Evolutionary conservation across 2,329 filamentous ascomycete genomes (phyloP), one percentile per base, ranked within the genome.

Genomic region (Eutypella sp.): DNA sequence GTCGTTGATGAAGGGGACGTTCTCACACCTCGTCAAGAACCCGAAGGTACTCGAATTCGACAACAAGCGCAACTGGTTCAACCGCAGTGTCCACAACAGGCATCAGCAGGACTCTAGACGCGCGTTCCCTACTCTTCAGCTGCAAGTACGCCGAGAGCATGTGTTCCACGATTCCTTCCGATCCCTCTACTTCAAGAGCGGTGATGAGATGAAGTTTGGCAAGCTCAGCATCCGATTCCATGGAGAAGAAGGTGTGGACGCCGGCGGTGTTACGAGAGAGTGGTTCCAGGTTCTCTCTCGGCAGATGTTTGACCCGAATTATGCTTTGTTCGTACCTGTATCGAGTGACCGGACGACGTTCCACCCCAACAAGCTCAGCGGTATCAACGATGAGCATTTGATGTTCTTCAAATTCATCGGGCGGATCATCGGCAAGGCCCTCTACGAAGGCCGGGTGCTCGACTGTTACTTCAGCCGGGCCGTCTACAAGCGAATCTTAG

Each of bases 381-480:
- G 84, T 38, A 85, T 97, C 78, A 99, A 99, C 64, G 85, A 88
- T 27, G 92, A 99, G 68, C 95, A 99, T 73, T 70, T 97, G 48
- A 83, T 89, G 74, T 99, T 96, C 79, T 99, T 99, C 81, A 97
- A 97, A 66, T 99, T 99, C 70, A 96, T 99, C 60, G 93, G 93
- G 36, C 88, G 93, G 41, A 90, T 99, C 68, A 99, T 99, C 57
- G 95, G 93, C 59, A 99, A 99, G 70, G 93, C 93, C 31, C 77
- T 99, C 41, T 99, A 97, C 66, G 95, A 99, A 71, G 89, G 89
- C 39, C 87, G 93, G 46, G 84, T 99, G 29, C 82, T 99, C 24
- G 93, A 99, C 67, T 99, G 93, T 68, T 95, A 97, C 76, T 99
- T 99, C 74, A 97, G 92, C 70, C 85, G 93, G 62, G 95, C 95